Percentiles rank a stretch among this genome's conserved stretches.
Evolutionary conservation across 1,139 yeast genomes (phyloP).

Genomic region (Suhomyces ambrosiae): DNA sequence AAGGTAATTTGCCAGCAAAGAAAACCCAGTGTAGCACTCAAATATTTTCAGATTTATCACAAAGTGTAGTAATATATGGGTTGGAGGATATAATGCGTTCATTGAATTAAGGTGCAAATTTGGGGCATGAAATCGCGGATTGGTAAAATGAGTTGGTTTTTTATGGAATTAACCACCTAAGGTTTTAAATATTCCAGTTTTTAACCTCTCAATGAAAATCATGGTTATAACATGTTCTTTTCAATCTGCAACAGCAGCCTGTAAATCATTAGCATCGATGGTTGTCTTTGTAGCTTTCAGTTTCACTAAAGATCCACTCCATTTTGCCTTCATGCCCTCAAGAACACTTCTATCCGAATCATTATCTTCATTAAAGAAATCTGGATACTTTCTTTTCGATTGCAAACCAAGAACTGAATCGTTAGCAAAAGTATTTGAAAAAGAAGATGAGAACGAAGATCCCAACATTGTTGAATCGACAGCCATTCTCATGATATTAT

Average conservation of each 20-base stretch:
- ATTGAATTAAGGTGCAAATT: no score
- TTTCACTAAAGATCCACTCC: conserved; percentile 21
- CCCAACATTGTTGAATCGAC: conserved; percentile 52
- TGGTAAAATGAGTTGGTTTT: no score
- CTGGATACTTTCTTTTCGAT: conserved; percentile 20
- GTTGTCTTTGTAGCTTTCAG: conserved; percentile 31
- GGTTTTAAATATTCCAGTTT: no score
- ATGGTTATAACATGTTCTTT: background rate
- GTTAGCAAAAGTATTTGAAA: conserved; percentile 37
- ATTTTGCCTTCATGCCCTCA: conserved; percentile 29
- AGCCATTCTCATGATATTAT: conserved; percentile 51
- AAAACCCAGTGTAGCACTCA: no score
- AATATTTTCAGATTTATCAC: no score
- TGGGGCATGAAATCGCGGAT: no score
- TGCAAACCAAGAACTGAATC: conserved; percentile 28
- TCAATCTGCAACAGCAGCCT: conserved; percentile 29
- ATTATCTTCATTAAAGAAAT: conserved; percentile 27
- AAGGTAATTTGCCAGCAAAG: conserved; percentile 10
- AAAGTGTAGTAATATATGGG: no score
- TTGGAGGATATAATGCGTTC: no score
- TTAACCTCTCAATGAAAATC: no score
- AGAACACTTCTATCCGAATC: conserved; percentile 35
- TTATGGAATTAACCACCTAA: no score
- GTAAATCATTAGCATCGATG: conserved; percentile 42
- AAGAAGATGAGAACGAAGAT: conserved; percentile 39